These are phyloP conservation scores for Metschnikowia proteae DNA, from an alignment of 805 yeast species.

Conservation along the genomic window DNA sequence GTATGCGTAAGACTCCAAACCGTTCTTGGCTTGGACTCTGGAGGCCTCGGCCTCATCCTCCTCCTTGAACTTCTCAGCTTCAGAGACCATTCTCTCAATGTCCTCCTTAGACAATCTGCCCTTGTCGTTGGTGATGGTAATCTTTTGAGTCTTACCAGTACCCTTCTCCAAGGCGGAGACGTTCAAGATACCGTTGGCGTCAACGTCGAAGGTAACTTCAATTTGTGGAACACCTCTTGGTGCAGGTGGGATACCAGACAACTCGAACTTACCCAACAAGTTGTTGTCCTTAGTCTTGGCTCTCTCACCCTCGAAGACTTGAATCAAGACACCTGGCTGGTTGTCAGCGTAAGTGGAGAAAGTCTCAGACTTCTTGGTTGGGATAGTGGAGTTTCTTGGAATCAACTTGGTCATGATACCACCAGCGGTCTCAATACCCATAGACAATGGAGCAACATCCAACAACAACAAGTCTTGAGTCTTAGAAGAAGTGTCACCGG, in stretches of 20 bases:
- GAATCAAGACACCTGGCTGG: constrained; percentile 98
- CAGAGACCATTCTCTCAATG: constrained; percentile 95
- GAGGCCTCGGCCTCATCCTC: constrained; percentile 81
- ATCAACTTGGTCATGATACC: constrained; percentile 98
- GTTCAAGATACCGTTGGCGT: constrained; percentile 95
- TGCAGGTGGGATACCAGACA: constrained; percentile 95
- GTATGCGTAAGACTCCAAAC: constrained; percentile 92
- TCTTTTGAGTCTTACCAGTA: constrained; percentile 96
- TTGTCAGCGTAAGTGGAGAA: constrained; percentile 97
- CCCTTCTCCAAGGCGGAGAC: constrained; percentile 97
- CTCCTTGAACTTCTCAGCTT: constrained; percentile 78
- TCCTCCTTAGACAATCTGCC: constrained; percentile 98
- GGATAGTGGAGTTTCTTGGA: constrained; percentile 97
- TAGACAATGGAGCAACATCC: constrained; percentile 95
- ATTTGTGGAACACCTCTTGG: constrained; percentile 99
- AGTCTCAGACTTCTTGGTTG: constrained; percentile 95
- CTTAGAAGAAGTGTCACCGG: constrained; percentile 62
- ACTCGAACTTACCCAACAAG: constrained; percentile 94
- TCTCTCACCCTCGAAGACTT: constrained; percentile 98
- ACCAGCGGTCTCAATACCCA: constrained; percentile 99
- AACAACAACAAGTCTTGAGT: constrained; percentile 91
- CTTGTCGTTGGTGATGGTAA: constrained; percentile 97
- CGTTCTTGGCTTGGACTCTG: constrained; percentile 92
- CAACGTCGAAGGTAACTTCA: constrained; percentile 95
- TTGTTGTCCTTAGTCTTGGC: constrained; percentile 94